phyloP scores from a whole-genome alignment of 108 stramenopile genomes.

The Cyclotella kingstonii region DNA sequence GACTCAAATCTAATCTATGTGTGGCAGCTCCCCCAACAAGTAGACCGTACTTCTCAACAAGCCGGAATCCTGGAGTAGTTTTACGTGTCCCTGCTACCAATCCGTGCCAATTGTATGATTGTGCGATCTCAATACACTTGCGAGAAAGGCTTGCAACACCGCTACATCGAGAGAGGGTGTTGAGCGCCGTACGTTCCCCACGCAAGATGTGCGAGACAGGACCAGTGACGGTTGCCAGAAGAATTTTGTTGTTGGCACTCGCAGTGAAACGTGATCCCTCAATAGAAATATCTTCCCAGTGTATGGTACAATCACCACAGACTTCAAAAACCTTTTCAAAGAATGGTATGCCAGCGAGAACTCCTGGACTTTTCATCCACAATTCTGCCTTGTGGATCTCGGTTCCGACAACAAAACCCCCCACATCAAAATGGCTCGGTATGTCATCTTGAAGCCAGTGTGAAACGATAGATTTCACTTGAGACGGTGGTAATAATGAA shows the following conservation, averaged over 20 bases:
- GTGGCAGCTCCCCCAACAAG: constrained; percentile 96
- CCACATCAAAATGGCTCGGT: constrained; percentile 93
- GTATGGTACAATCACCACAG: constrained; percentile 73
- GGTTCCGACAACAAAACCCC: constrained; percentile 92
- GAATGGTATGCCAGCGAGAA: constrained; percentile 94
- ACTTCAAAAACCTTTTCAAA: constrained; percentile 85
- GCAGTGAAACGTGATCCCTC: constrained; percentile 59
- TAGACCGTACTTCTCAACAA: constrained; percentile 98
- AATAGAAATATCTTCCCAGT: constrained; percentile 72
- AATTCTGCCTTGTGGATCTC: constrained; percentile 58
- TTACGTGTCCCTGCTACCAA: constrained; percentile 96
- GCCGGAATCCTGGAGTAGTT: constrained; percentile 97
- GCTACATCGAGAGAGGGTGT: constrained; percentile 89
- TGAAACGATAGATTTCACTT: constrained; percentile 39
- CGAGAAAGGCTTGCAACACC: constrained; percentile 91
- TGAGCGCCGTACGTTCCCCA: constrained; percentile 97
- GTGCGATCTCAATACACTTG: constrained; percentile 54
- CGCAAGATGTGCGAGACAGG: constrained; percentile 83
- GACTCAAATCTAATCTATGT: constrained; percentile 92
- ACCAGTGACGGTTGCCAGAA: constrained; percentile 89
- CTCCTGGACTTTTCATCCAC: constrained; percentile 80
- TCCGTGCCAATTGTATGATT: constrained; percentile 81
- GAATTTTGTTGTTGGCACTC: constrained; percentile 52
- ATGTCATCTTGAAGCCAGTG: constrained; percentile 93
- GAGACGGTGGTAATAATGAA: constrained; percentile 44